Base-by-base conservation (phyloP, 768 basidiomycete genomes). In the Russula abietina region DNA sequence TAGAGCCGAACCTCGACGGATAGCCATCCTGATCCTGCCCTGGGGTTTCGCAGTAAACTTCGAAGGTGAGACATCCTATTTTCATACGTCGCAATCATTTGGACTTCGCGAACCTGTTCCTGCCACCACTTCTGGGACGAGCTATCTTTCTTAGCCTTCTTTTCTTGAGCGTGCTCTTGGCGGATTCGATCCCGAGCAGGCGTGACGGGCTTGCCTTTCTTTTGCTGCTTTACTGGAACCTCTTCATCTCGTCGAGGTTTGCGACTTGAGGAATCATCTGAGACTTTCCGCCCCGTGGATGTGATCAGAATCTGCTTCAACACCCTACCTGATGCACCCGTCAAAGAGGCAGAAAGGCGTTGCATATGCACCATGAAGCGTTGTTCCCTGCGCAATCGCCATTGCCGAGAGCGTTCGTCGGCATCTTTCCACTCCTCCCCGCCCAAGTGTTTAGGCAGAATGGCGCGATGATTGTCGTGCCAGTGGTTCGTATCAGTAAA, bases 401-500 rank as follows among this genome's bases (percentile, higher is more conserved):
- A 76, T 62, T 59, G 71, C 30, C 77, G 75, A 57, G 75, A 73
- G 71, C 76, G 67, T 58, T 70, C 75, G 53, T 76, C 74, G 36
- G 66, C 51, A 1, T 70, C 70, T 57, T 74, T 70, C 2, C 69
- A 53, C 8, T 72, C 70, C 17, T 77, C 75, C 1, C 84, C 84
- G 3, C 84, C 84, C 0, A 81, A 74, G 69, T 83, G 79, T 22
- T 77, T 74, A 4, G 85, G 84, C 1, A 88, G 69, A 24, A 87
- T 75, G 0, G 80, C 58, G 36, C 72, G 79, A 46, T 71, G 70
- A 57, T 74, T 71, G 58, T 78, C 81, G 66, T 87, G 86, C 87
- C 87, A 87, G 67, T 86, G 86, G 19, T 71, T 75, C 0, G 76
- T 78, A 65, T 87, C 87, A 6, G 72, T 69, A 70, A 82, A 84